Conservation (phyloP, 2,329 filamentous ascomycete genomes). For the Stachybotrys echinatus region DNA sequence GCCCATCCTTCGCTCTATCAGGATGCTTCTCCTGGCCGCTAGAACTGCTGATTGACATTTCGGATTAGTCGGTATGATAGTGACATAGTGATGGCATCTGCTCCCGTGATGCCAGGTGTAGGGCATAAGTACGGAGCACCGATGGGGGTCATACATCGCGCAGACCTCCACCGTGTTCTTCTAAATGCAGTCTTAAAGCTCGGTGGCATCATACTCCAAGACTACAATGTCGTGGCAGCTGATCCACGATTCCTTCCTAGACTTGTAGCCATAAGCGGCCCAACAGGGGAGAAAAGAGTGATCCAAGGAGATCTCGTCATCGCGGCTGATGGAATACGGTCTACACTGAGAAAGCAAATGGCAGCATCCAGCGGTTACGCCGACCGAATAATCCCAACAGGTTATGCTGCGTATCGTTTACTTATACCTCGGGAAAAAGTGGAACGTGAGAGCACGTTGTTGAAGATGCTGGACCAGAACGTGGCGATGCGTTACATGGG, state of each 20-base stretch:
- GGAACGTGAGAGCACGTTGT: constrained; percentile 59
- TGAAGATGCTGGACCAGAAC: constrained; percentile 52
- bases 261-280: constrained; percentile 8
- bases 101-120: constrained; percentile 12
- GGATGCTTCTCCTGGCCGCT: too few species aligned
- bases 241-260: constrained; percentile 15
- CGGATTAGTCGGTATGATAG: constrained; percentile 14
- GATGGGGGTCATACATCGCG: constrained; percentile 16
- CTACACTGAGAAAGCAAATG: constrained; percentile 40
- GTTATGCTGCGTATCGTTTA: constrained; percentile 50
- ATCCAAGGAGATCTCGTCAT: constrained; percentile 45
- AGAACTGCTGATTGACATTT: too few species aligned
- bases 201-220: constrained; percentile 41
- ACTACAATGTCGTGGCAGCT: constrained; percentile 16
- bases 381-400: constrained; percentile 40
- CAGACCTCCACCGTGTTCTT: constrained; percentile 17
- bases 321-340: constrained; percentile 50
- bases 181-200: constrained; percentile 9
- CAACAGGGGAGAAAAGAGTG: constrained; percentile 19
- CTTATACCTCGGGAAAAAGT: constrained; percentile 52
- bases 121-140: constrained; percentile 15
- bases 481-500: constrained; percentile 60
- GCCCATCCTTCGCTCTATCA: too few species aligned
- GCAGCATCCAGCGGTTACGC: constrained; percentile 45
- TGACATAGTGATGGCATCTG: constrained; percentile 15